Evolutionary conservation across 495 filamentous ascomycete genomes (phyloP).

Genomic region (Xylaria scruposa): DNA sequence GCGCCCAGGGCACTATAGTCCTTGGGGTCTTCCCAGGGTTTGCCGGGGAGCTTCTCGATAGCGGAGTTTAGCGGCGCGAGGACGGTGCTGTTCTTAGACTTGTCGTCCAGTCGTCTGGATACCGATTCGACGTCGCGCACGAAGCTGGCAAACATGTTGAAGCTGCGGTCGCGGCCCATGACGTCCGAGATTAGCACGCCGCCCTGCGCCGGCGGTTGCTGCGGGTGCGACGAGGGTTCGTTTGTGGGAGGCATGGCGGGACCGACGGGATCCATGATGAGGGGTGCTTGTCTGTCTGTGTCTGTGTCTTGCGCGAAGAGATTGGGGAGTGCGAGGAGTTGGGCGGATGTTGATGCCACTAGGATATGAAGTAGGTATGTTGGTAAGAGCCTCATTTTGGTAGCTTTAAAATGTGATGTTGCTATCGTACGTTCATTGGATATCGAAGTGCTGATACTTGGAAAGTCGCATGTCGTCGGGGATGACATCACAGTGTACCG

Average conservation of each 20-base stretch:
- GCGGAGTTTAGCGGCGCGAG: conserved; percentile 86
- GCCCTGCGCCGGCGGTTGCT: conserved; percentile 39
- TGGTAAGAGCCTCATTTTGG: conserved; percentile 33
- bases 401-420: background rate
- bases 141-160: conserved; percentile 89
- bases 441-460: background rate
- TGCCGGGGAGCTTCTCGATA: conserved; percentile 78
- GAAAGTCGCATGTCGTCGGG: conserved; percentile 1
- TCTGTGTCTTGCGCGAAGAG: conserved; percentile 14
- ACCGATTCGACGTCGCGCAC: conserved; percentile 80
- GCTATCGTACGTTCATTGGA: background rate
- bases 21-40: conserved; percentile 90
- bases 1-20: conserved; percentile 78
- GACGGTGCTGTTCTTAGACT: conserved; percentile 79
- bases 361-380: conserved; percentile 30
- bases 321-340: conserved; percentile 28
- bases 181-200: conserved; percentile 79
- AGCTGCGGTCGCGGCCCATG: conserved; percentile 77
- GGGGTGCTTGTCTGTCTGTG: conserved; percentile 38
- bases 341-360: conserved; percentile 29
- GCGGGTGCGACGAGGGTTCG: conserved; percentile 28
- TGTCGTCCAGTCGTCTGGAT: conserved; percentile 72
- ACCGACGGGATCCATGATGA: conserved; percentile 40
- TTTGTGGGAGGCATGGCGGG: conserved; percentile 44
- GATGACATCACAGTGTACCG: conserved; percentile 16